phyloP scores from a whole-genome alignment of 208 protist species.

The Crithidia thermophila region DNA sequence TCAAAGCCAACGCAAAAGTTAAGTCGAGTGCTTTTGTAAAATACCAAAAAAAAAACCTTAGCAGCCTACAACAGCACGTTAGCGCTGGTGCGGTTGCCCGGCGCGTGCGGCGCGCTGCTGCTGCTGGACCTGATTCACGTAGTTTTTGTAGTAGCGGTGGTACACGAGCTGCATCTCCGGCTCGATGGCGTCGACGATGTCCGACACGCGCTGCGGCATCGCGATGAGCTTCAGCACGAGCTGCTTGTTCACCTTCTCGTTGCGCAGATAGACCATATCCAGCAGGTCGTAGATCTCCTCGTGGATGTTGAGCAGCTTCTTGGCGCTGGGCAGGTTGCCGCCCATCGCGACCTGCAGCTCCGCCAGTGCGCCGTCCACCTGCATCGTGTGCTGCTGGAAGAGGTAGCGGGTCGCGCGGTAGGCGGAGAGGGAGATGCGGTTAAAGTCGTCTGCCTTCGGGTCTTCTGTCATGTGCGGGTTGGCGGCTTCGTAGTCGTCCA shows the following conservation, averaged over 20 bases:
- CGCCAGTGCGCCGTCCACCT: slow-evolving; percentile 75
- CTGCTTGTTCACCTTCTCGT: slow-evolving; percentile 60
- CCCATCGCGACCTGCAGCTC: slow-evolving; percentile 73
- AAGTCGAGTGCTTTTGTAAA: too few relatives aligned
- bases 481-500: slow-evolving; percentile 66
- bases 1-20: too few relatives aligned
- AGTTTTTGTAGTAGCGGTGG: slow-evolving; percentile 72
- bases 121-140: slow-evolving; percentile 45
- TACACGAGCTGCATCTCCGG: slow-evolving; percentile 82
- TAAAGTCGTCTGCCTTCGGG: slow-evolving; percentile 26
- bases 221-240: slow-evolving; percentile 68
- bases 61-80: not conserved
- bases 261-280: slow-evolving; percentile 70
- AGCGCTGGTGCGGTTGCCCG: slow-evolving; percentile 1
- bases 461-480: slow-evolving; percentile 31
- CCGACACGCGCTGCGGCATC: slow-evolving; percentile 75
- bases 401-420: slow-evolving; percentile 83
- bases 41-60: not conserved
- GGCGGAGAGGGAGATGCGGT: slow-evolving; percentile 52
- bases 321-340: slow-evolving; percentile 61
- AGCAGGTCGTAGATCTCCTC: slow-evolving; percentile 82
- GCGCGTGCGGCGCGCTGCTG: slow-evolving; percentile 33
- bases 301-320: slow-evolving; percentile 84
- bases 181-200: slow-evolving; percentile 76
- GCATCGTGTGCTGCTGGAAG: slow-evolving; percentile 79